Evolutionary conservation across 306 rosid species (phyloP).

Genomic region (Trifolium repens): DNA sequence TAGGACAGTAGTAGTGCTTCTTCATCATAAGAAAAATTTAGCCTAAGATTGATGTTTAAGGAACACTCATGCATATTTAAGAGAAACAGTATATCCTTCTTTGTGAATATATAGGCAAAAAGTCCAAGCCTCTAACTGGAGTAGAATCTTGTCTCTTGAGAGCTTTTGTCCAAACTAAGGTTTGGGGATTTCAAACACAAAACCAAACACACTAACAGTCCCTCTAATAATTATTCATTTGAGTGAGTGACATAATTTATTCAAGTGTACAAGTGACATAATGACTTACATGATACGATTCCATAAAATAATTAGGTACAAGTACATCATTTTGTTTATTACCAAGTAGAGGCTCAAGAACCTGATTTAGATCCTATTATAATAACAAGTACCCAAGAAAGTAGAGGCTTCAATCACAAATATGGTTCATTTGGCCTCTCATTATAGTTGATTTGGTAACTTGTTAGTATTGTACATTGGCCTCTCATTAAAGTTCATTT

Average conservation of each 20-base stretch:
- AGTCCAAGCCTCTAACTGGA: not conserved
- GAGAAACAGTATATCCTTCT: slow-evolving; percentile 1
- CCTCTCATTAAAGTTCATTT: no score
- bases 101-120: not conserved
- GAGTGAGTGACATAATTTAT: slow-evolving; percentile 12
- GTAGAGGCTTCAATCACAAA: not conserved
- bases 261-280: not conserved
- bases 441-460: no score
- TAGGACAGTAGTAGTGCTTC: slow-evolving; percentile 10
- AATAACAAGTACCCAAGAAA: not conserved
- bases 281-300: not conserved
- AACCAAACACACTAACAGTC: not conserved
- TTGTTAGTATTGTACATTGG: no score
- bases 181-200: slow-evolving; percentile 13
- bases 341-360: no score
- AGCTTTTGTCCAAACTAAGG: slow-evolving; percentile 6
- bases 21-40: slow-evolving; percentile 33
- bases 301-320: not conserved
- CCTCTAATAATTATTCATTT: slow-evolving; percentile 1
- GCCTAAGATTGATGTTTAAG: slow-evolving; percentile 13
- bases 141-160: not conserved
- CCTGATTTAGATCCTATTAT: not conserved
- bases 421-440: no score
- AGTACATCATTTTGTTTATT: not conserved
- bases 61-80: not conserved